Base-by-base conservation (phyloP, 805 yeast genomes). In the Metschnikowia similis region DNA sequence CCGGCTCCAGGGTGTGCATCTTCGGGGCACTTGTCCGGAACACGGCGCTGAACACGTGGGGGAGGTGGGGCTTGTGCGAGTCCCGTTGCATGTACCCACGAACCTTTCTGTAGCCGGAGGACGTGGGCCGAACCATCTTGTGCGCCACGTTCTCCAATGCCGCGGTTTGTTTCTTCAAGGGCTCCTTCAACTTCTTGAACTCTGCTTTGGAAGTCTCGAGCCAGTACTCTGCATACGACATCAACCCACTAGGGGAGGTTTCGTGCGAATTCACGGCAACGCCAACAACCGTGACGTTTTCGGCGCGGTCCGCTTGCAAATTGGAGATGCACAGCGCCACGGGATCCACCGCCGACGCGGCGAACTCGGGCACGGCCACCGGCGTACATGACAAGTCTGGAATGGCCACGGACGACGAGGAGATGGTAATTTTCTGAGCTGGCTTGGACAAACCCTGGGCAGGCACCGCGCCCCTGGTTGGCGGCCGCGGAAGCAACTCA, bases 181-280 rank as follows among this genome's bases (percentile, higher is more conserved):
- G 46, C 27, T 43, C 46, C 35, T 43, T 43, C 46, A 43, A 43
- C 39, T 43, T 43, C 27, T 43, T 43, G 34, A 43, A 34, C 30
- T 43, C 46, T 26, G 34, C 32, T 17, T 26, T 43, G 32, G 46
- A 43, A 2, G 14, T 14, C 11, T 34, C 46, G 16, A 43, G 26
- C 46, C 46, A 43, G 8, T 43, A 34, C 26, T 35, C 46, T 14
- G 46, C 39, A 43, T 27, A 35, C 4, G 46, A 26, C 27, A 26
- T 27, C 34, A 43, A 35, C 14, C 30, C 28, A 11, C 44, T 36
- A 9, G 46, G n/a, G 11, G 31, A 14, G 26, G 35, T 43, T 11
- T 35, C 45, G 31, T 7, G 39, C 17, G 32, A 34, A 14, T 9
- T 30, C 8, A 31, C 44, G 4, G 36, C 11, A 9, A 17, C n/a